Evolutionary conservation across 768 basidiomycete genomes (phyloP), one percentile per base, ranked within the genome.

Genomic region (Cyclocybe cylindracea): DNA sequence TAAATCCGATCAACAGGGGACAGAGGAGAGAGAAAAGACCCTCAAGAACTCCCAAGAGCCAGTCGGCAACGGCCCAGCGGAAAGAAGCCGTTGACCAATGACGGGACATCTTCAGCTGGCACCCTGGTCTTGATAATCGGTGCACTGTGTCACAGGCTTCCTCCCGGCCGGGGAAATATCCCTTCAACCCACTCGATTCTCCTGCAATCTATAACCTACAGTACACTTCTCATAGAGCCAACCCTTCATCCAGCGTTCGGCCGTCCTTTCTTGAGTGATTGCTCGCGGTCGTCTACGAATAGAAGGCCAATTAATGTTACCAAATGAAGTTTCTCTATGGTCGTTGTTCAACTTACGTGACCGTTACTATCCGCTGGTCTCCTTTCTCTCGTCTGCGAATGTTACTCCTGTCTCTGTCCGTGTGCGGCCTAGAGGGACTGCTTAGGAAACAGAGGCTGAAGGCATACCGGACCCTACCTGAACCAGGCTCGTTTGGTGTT

Each of bases 401-500:
- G 31, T 38, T 39, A 46, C 34, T 47, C 38, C 38, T 40, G 39
- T 29, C 46, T 42, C 51, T 57, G 37, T 58, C 57, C 57, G 51
- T 11, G 60, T 54, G n/a, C 57, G 60, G 14, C 51, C 57, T 56
- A 46, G 4, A 18, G 34, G 32, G 31, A 4, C n/a, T 33, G 24
- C 9, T 16, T 36, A 2, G 35, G 31, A 13, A 18, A 31, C 18
- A n/a, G 35, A 34, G 31, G 19, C 16, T 16, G 31, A 41, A 36
- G 19, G 16, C 10, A 14, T 39, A 14, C 29, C 32, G 41, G 32
- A 31, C 14, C 62, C 5, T 50, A 62, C 66, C 51, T 56, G 54
- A 29, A 62, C 36, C 14, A 58, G 51, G 47, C 48, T 65, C 24
- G 60, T 60, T 34, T 60, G 57, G 35, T 60, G 9, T 65, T 56